These are phyloP conservation scores for Solanum appendiculatum DNA, from an alignment of 257 asterid species.

Conservation along the genomic window DNA sequence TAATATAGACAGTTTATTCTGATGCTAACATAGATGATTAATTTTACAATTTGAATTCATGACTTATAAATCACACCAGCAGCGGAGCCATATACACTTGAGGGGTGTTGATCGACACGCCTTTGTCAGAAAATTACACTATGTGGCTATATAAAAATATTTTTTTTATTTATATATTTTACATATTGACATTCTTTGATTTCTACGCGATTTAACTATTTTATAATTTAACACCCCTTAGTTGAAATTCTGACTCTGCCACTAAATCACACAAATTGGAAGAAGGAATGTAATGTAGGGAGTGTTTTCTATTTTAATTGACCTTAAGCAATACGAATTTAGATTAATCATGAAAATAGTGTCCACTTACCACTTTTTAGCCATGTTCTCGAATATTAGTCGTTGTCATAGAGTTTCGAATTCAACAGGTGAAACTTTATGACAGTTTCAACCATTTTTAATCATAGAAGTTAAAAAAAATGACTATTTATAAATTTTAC, in stretches of 20 bases:
- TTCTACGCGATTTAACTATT: background rate
- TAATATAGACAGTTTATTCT: background rate
- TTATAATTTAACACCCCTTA: rapidly evolving
- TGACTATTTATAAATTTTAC: background rate
- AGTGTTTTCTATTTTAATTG: background rate
- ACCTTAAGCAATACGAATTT: background rate
- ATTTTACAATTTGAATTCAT: background rate
- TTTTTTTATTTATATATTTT: too few relatives aligned
- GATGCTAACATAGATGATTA: background rate
- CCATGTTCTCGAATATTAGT: background rate
- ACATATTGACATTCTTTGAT: background rate
- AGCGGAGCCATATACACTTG: background rate
- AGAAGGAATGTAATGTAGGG: background rate
- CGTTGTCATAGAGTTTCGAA: background rate
- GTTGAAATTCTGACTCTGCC: background rate
- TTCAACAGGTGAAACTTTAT: background rate
- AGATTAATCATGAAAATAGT: background rate
- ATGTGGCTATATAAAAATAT: too few relatives aligned
- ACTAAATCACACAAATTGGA: background rate
- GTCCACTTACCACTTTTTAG: background rate
- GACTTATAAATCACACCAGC: background rate
- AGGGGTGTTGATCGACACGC: background rate
- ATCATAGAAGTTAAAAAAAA: background rate
- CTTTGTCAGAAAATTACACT: too few relatives aligned
- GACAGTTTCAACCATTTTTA: background rate